Evolutionary conservation across 2,329 filamentous ascomycete species (phyloP), one percentile per base, ranked within the genome.

Genomic region (Sarocladium brachiariae): DNA sequence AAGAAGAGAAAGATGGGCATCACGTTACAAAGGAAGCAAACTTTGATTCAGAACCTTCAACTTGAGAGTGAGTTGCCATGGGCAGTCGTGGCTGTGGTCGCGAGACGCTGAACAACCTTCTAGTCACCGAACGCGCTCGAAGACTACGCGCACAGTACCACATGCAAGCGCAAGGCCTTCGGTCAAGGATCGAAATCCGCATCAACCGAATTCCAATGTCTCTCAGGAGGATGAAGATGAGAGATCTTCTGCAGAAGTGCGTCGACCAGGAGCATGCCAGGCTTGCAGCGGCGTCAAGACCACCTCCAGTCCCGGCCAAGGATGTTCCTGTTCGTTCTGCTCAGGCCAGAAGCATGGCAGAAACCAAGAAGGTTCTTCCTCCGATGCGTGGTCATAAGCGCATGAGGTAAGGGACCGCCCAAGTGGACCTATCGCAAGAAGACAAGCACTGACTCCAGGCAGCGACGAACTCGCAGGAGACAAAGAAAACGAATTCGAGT

Each of bases 141-240:
- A 90, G 92, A 66, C 75, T 97, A 54, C 83, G 91, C 60, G 86
- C 91, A 6, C 90, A 95, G 65, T 96, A 95, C 71, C 85, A 86
- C 53, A 78, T 95, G 9, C 91, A 96, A 67, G 87, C 90, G 19
- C 87, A 92, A 65, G 87, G 87, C 55, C 77, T 97, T 34, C 81
- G 87, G 54, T 84, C 89, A 53, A 85, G 92, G 54, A 85, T 99
- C 49, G 91, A 96, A 67, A 87, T 95, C 70, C 87, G 93, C 69
- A 80, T 97, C 65, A 96, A 96, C 64, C 84, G 93, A 50, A 93
- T 97, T 49, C 93, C 93, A 7, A 79, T 82, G 59, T 78, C 84
- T 14, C 71, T 96, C 55, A 84, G 92, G 53, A 87, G 86, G 61
- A 77, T 82, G 54, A 95, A 81, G 52, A 92, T 99, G 77, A 83